Base-by-base conservation (phyloP, 2,329 filamentous ascomycete genomes). In the Colletotrichum sp. region DNA sequence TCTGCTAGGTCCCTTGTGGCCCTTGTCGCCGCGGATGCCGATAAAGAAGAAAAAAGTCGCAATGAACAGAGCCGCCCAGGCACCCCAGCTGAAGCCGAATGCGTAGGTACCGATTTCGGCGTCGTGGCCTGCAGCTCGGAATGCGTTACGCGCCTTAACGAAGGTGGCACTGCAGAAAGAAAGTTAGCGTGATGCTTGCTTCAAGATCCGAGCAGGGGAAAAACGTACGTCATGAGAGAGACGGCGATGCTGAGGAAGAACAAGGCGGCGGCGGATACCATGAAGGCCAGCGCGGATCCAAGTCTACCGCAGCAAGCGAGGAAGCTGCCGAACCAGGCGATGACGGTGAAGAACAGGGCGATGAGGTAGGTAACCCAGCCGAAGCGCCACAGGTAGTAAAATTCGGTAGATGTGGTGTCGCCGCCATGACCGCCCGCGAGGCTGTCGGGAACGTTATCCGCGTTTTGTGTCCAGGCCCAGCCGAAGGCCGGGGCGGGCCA, bases 361-460 rank as follows among this genome's bases (percentile, higher is more conserved):
- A 98, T 93, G 72, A 98, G 88, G 87, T 94, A 94, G 85, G 98
- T 97, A 48, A 96, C 95, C 91, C 96, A 98, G 84, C 95, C 94
- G 87, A 98, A 98, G 55, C 96, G 92, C 87, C 95, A 98, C 82
- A 97, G 90, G 86, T 96, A 95, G 87, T 90, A 98, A 88, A 93
- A 98, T 78, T 86, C 85, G 27, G 78, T 83, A 77, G 88, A 90
- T 8, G 92, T 93, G 5, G 91, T 93, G 74, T 85, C 78, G 75
- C 86, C 85, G 75, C 87, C 91, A 79, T 92, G 88, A 12, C 78
- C 73, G 48, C 93, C 90, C 48, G 85, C 80, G n/a, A 92, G 84
- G 7, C 81, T 82, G 1, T 77, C 65, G 19, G 90, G 90, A 0
- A 85, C 88, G 55, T 85, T 84, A 3, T 79, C 57, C 27, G 90